phyloP scores from a whole-genome alignment of 805 yeast genomes.

The Spathaspora sp. region DNA sequence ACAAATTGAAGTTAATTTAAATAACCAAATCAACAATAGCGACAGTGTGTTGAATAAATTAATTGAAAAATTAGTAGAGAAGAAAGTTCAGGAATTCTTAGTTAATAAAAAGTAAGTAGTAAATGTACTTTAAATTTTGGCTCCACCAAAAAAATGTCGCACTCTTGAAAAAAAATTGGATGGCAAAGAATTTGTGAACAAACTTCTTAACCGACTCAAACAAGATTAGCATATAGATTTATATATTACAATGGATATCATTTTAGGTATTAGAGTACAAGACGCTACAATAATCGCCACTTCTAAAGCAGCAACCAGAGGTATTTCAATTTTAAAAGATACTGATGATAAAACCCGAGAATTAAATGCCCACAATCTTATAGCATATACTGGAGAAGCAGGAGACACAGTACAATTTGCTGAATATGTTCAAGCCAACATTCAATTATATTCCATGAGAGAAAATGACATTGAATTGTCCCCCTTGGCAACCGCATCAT shows the following conservation, averaged over 20 bases:
- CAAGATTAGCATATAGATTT: no score
- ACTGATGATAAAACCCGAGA: slow-evolving; percentile 47
- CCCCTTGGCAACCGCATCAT: slow-evolving; percentile 84
- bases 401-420: slow-evolving; percentile 97
- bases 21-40: slow-evolving; percentile 47
- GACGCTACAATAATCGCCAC: slow-evolving; percentile 87
- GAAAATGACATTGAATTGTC: slow-evolving; percentile 73
- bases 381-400: slow-evolving; percentile 93
- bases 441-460: slow-evolving; percentile 82
- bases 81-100: slow-evolving; percentile 19
- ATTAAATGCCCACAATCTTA: slow-evolving; percentile 69
- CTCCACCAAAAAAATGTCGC: background rate
- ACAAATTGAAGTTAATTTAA: slow-evolving; percentile 63
- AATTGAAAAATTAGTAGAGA: slow-evolving; percentile 34
- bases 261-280: slow-evolving; percentile 78
- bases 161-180: slow-evolving; percentile 2
- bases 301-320: slow-evolving; percentile 88
- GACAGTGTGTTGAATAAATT: slow-evolving; percentile 48
- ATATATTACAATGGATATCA: slow-evolving; percentile 67
- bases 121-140: background rate
- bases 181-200: slow-evolving; percentile 2
- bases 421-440: slow-evolving; percentile 89
- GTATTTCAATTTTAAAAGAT: slow-evolving; percentile 39
- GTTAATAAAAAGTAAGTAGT: background rate
- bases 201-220: background rate